Base-by-base conservation (phyloP, 148 eudicot species). In the Bassia scoparia region DNA sequence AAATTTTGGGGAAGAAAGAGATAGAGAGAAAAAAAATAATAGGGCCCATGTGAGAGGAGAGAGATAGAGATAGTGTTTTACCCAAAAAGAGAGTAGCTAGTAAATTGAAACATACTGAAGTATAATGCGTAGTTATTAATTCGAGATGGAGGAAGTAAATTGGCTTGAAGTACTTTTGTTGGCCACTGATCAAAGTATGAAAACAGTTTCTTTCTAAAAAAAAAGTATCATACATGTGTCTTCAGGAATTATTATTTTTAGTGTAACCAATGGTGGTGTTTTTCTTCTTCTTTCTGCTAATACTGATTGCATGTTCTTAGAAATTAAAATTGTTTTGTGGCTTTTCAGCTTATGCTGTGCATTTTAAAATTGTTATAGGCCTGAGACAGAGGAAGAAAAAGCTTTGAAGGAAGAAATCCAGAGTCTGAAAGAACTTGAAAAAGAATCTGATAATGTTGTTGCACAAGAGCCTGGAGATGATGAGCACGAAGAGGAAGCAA, bases 301-400 rank as follows among this genome's bases (percentile, higher is more conserved):
- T 29, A 52, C 18, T 43, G 48, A 24, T 37, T 26, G 13, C 63
- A 41, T 78, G 34, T 8, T 73, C 3, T 15, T 68, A 35, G 69
- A 50, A 35, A 17, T 33, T 58, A 8, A 33, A 54, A 35, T 50
- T 30, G 31, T 53, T 34, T 54, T 24, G 31, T 53, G 71, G 16
- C 62, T 5, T 60, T 68, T 73, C 41, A 33, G 63, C 76, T 73
- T 8, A 73, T 30, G 26, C 50, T 49, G 54, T 20, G 16, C 33
- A 38, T 60, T 35, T 21, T 73, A 15, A 68, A 70, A 65, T 67
- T 80, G 61, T 68, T 55, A n/a, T 72, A 83, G 86, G 81, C 71
- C 83, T 60, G 86, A 83, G 78, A 74, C 86, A 0, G 83, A 80
- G 56, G 83, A 80, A 52, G 86, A 83, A 29, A 83, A 74, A 81